These are phyloP conservation scores for Vigna unguiculata DNA, from an alignment of 306 rosid genomes.

Conservation along the genomic window DNA sequence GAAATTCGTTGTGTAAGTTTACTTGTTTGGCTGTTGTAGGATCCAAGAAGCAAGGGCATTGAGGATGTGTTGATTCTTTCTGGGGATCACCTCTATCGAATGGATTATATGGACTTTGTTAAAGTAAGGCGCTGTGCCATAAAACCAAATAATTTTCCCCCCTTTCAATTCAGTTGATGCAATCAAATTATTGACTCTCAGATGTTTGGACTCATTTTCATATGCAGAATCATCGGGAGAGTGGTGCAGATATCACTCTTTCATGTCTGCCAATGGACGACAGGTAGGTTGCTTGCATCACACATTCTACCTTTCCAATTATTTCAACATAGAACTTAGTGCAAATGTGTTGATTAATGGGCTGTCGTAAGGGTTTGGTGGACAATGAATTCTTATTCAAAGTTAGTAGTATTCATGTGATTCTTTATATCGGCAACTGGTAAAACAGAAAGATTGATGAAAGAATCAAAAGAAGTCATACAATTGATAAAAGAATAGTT, in stretches of 20 bases:
- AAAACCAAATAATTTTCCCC: constrained; percentile 25
- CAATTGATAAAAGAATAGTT: too few relatives aligned
- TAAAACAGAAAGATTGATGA: too few relatives aligned
- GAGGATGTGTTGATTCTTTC: constrained; percentile 93
- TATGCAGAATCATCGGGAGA: constrained; percentile 81
- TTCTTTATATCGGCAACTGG: too few relatives aligned
- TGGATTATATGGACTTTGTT: constrained; percentile 96
- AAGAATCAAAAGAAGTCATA: too few relatives aligned
- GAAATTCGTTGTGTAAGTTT: too few relatives aligned
- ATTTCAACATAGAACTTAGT: background rate
- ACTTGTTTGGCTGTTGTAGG: constrained; percentile 51
- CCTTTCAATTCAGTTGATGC: constrained; percentile 13
- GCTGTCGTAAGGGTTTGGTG: too few relatives aligned
- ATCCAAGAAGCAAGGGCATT: constrained; percentile 77
- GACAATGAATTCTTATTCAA: too few relatives aligned
- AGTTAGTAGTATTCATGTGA: too few relatives aligned
- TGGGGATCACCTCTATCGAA: constrained; percentile 91
- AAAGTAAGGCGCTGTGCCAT: constrained; percentile 59
- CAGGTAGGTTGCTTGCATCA: constrained; percentile 56
- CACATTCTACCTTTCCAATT: background rate
- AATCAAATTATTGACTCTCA: constrained; percentile 34
- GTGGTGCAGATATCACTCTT: constrained; percentile 91
- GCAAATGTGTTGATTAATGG: background rate
- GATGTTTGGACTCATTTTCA: constrained; percentile 38
- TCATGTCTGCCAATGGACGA: constrained; percentile 94